Evolutionary conservation across 441 rosid genomes (phyloP).

Genomic region (Gossypium aridum): DNA sequence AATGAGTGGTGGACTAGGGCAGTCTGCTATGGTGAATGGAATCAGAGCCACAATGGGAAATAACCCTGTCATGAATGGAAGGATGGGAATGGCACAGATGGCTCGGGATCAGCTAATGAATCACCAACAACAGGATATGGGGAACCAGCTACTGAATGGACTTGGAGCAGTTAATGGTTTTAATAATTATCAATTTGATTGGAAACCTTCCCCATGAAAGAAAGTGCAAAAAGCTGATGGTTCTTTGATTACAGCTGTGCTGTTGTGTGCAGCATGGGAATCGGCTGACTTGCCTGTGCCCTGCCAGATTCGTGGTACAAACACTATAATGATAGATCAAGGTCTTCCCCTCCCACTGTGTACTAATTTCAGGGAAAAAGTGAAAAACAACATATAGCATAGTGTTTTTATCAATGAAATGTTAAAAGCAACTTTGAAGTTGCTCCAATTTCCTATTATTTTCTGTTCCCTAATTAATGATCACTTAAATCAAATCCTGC

Average conservation of each 20-base stretch:
- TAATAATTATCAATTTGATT: slow-evolving; percentile 76
- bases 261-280: slow-evolving; percentile 31
- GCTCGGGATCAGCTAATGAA: slow-evolving; percentile 56
- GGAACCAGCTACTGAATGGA: slow-evolving; percentile 68
- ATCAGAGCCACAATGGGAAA: slow-evolving; percentile 54
- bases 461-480: not conserved
- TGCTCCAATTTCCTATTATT: slow-evolving; percentile 4
- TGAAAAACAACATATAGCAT: slow-evolving; percentile 39
- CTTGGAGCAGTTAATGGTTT: slow-evolving; percentile 79
- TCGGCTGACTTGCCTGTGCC: slow-evolving; percentile 32
- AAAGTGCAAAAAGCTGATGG: slow-evolving; percentile 9
- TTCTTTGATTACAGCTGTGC: slow-evolving; percentile 26
- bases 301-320: slow-evolving; percentile 19
- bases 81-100: slow-evolving; percentile 50
- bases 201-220: slow-evolving; percentile 62
- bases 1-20: slow-evolving; percentile 58
- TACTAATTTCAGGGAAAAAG: slow-evolving; percentile 49
- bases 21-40: slow-evolving; percentile 58
- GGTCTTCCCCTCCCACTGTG: slow-evolving; percentile 37
- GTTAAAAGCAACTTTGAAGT: slow-evolving; percentile 29
- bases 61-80: slow-evolving; percentile 60
- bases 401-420: slow-evolving; percentile 44
- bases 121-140: slow-evolving; percentile 67
- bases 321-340: slow-evolving; percentile 15
- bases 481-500: not conserved